phyloP scores from a whole-genome alignment of 1,139 yeast genomes.

The Hyphopichia burtonii region DNA sequence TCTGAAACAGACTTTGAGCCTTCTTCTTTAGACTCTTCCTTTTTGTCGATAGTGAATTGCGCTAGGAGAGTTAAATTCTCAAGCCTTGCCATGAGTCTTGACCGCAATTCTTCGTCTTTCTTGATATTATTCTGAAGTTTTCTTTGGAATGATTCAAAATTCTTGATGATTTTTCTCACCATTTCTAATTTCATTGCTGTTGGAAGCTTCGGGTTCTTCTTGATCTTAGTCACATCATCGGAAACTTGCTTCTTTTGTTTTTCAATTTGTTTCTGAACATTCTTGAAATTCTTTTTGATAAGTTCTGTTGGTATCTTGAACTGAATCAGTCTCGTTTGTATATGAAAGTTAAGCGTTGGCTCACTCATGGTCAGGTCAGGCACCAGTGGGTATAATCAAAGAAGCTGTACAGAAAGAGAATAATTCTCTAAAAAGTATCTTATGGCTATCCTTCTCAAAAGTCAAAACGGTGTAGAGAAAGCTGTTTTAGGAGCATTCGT shows the following conservation, averaged over 20 bases:
- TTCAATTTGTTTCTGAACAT: conserved; percentile 56
- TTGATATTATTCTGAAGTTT: conserved; percentile 38
- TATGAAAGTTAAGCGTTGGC: conserved; percentile 41
- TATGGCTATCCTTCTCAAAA: no score
- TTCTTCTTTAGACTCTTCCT: conserved; percentile 7
- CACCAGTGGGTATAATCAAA: background rate
- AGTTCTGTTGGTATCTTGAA: conserved; percentile 65
- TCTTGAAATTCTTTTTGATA: conserved; percentile 56
- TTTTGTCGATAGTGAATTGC: conserved; percentile 15
- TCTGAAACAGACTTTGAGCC: conserved; percentile 2
- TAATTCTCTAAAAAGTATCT: no score
- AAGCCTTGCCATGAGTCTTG: conserved; percentile 46
- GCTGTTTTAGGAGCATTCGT: no score
- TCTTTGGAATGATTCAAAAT: conserved; percentile 48
- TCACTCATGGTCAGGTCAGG: conserved; percentile 28
- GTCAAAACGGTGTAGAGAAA: no score
- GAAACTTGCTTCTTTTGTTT: conserved; percentile 45
- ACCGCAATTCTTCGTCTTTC: conserved; percentile 51
- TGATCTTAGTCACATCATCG: conserved; percentile 37
- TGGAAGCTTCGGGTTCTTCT: conserved; percentile 24
- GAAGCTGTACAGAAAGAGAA: no score
- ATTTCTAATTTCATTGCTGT: conserved; percentile 25
- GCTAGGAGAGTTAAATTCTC: conserved; percentile 37
- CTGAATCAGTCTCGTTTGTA: conserved; percentile 48
- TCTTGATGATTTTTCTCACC: conserved; percentile 39